Evolutionary conservation across 2,329 filamentous ascomycete genomes (phyloP).

Genomic region (Stylonectria norvegica): DNA sequence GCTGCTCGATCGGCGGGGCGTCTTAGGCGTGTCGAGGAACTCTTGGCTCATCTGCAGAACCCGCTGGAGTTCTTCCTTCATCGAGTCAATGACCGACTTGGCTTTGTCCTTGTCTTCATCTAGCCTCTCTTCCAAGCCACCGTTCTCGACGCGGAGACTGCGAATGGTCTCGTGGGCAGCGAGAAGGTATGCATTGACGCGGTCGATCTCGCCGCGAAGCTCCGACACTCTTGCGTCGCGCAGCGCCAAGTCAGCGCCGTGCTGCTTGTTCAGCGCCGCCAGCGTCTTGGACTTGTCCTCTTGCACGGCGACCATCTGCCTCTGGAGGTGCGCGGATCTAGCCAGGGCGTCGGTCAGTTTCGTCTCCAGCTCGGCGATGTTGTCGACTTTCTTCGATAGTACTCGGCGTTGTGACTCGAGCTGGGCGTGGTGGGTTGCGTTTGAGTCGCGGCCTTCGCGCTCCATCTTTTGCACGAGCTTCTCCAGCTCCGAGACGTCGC

Average conservation of each 20-base stretch:
- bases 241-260: constrained; percentile 47
- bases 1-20: too few species aligned
- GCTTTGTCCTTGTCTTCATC: constrained; percentile 40
- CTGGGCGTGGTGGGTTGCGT: constrained; percentile 32
- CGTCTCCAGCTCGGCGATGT: constrained; percentile 41
- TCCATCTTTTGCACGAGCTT: constrained; percentile 49
- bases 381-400: constrained; percentile 35
- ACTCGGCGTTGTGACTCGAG: constrained; percentile 33
- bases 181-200: constrained; percentile 43
- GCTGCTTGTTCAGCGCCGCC: constrained; percentile 35
- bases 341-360: constrained; percentile 41
- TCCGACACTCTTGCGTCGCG: constrained; percentile 50
- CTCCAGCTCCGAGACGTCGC: constrained; percentile 54
- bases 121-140: constrained; percentile 33
- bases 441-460: constrained; percentile 28
- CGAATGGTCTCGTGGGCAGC: constrained; percentile 46
- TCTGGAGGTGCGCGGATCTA: constrained; percentile 37
- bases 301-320: constrained; percentile 38
- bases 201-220: constrained; percentile 47
- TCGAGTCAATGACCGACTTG: constrained; percentile 43
- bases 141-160: constrained; percentile 46
- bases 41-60: constrained; percentile 46
- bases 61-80: constrained; percentile 51
- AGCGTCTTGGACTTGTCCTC: constrained; percentile 33
- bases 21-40: constrained; percentile 36